Conservation (phyloP, 2,329 filamentous ascomycete species). For the Balansia obtecta region DNA sequence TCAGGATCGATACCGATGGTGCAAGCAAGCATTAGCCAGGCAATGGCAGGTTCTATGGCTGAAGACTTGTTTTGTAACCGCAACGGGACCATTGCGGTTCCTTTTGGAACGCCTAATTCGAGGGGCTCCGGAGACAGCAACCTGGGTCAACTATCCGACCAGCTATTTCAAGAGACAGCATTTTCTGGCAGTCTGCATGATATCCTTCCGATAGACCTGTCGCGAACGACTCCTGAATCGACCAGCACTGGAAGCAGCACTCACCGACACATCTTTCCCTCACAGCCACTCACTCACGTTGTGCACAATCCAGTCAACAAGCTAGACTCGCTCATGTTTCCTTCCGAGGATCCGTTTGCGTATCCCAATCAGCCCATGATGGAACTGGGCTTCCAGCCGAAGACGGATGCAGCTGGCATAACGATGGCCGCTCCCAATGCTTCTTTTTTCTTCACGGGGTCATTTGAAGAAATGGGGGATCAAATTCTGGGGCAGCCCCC, state of each 20-base stretch:
- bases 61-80: constrained; percentile 22
- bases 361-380: constrained; percentile 69
- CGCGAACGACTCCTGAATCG: constrained; percentile 30
- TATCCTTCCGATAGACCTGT: constrained; percentile 32
- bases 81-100: constrained; percentile 12
- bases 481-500: constrained; percentile 61
- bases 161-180: constrained; percentile 21
- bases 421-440: constrained; percentile 24
- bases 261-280: constrained; percentile 20
- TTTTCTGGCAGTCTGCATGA: constrained; percentile 31
- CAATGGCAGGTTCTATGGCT: constrained; percentile 21
- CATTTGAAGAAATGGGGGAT: constrained; percentile 57
- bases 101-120: constrained; percentile 14
- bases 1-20: constrained; percentile 20
- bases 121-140: constrained; percentile 22
- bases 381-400: constrained; percentile 34
- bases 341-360: constrained; percentile 63
- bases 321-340: constrained; percentile 70
- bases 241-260: constrained; percentile 29
- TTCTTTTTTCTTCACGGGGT: constrained; percentile 38
- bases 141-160: constrained; percentile 17
- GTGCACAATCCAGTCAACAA: constrained; percentile 45
- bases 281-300: constrained; percentile 19
- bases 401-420: constrained; percentile 19
- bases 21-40: constrained; percentile 17